Conservation (phyloP, 345 rosid species). For the Luvunga scandens region DNA sequence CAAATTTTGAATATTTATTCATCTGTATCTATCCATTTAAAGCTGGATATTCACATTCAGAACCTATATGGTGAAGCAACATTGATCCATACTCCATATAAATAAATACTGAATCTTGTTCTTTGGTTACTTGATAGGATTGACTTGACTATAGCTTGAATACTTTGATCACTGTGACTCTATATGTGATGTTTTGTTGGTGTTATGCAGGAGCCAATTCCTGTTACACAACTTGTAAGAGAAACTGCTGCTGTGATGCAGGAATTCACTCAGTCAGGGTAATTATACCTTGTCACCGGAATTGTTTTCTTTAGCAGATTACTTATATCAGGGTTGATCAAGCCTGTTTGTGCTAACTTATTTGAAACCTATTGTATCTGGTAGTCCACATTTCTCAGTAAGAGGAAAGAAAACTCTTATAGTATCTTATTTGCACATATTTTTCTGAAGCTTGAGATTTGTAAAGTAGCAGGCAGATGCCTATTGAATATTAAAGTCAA, state of each 20-base stretch:
- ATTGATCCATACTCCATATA: neutral
- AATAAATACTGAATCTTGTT: neutral
- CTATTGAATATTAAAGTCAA: neutral
- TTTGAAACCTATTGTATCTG: neutral
- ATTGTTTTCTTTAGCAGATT: neutral
- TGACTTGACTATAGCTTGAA: neutral
- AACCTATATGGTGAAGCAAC: neutral
- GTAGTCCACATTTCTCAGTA: neutral
- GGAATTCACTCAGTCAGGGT: slow-evolving; percentile 98
- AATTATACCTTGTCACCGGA: slow-evolving; percentile 10
- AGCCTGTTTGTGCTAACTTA: neutral
- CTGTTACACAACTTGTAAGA: slow-evolving; percentile 97
- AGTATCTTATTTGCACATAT: neutral
- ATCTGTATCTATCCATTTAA: neutral
- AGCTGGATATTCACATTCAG: neutral
- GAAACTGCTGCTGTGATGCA: slow-evolving; percentile 99
- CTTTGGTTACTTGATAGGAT: neutral
- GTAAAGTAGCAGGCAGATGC: neutral
- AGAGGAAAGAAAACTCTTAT: neutral
- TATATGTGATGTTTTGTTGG: neutral
- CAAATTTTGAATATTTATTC: neutral
- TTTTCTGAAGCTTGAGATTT: neutral
- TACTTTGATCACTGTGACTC: neutral
- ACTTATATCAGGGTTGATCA: neutral
- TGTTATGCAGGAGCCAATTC: slow-evolving; percentile 78